Base-by-base conservation (phyloP, 441 rosid species). In the Dalechampia spathulata region DNA sequence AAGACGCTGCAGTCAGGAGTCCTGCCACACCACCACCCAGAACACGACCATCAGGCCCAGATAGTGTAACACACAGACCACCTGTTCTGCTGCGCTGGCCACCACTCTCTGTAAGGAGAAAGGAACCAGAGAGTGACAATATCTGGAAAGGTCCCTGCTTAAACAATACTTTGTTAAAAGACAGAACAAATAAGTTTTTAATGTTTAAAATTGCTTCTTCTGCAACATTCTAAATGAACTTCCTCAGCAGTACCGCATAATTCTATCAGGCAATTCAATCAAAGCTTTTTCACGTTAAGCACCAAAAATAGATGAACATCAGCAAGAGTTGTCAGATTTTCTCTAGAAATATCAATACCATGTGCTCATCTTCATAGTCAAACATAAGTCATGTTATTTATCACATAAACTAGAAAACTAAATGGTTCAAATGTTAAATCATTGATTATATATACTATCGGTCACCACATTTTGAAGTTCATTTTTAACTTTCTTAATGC, bases 1-100 rank as follows among this genome's bases (percentile, higher is more conserved):
- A 80, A 30, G 90, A 72, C 57, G 96, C 86, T 46, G 92, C 96
- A 21, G 70, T 75, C 14, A 84, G 83, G 50, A 78, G 74, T 34
- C 96, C 95, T 16, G 83, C 89, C n/a, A 87, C 92, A 36, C 80
- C 49, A 20, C 92, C 95, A 56, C 95, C 95, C 20, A 84, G 64
- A 64, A 87, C 80, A 61, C 64, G 74, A 62, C 92, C 87, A 62
- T 79, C 86, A 7, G 82, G 70, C 42, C 75, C 85, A 10, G 90
- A 77, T 57, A 87, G 65, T 16, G 79, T 61, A 40, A 82, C 79
- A 25, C 79, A 80, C 42, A 84, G 65, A 15, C 90, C 82, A 26
- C 92, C 87, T 1, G 78, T 70, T 68, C 83, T 69, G 68, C 77
- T 75, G 58, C 74, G 75, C 39, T 76, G 84, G 52, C 90, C 90